phyloP scores from a whole-genome alignment of 2,329 filamentous ascomycete genomes.

The Hypoxylon sp. region DNA sequence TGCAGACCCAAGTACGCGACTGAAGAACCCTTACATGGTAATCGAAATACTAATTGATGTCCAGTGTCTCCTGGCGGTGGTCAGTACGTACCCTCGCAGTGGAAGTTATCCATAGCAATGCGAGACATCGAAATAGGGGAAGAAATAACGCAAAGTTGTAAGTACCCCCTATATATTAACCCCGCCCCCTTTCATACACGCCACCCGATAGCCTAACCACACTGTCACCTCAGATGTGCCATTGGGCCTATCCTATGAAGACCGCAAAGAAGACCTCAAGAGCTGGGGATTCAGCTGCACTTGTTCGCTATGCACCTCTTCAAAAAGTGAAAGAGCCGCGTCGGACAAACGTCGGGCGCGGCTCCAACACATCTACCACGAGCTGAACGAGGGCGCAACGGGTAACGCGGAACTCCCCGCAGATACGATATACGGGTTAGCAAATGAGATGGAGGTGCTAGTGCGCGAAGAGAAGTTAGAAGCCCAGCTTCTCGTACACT shows the following conservation, averaged over 20 bases:
- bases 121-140: constrained; percentile 35
- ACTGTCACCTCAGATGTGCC: constrained; percentile 27
- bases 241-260: constrained; percentile 33
- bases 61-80: constrained; percentile 39
- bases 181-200: not conserved
- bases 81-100: constrained; percentile 31
- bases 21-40: not conserved
- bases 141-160: constrained; percentile 42
- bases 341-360: constrained; percentile 29
- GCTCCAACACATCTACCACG: constrained; percentile 34
- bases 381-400: constrained; percentile 24
- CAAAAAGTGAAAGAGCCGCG: constrained; percentile 12
- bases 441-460: constrained; percentile 28
- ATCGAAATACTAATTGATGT: not conserved
- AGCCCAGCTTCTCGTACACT: constrained; percentile 35
- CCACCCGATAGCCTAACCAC: not conserved
- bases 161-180: not conserved
- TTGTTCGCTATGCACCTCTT: constrained; percentile 31
- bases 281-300: constrained; percentile 37
- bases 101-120: constrained; percentile 36
- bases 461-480: constrained; percentile 33
- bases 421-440: constrained; percentile 6
- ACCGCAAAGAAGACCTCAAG: constrained; percentile 28
- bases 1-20: constrained; percentile 37
- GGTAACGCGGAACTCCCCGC: constrained; percentile 23